These are phyloP conservation scores for Tulasnella sp. DNA, from an alignment of 768 basidiomycete species.

Conservation along the genomic window DNA sequence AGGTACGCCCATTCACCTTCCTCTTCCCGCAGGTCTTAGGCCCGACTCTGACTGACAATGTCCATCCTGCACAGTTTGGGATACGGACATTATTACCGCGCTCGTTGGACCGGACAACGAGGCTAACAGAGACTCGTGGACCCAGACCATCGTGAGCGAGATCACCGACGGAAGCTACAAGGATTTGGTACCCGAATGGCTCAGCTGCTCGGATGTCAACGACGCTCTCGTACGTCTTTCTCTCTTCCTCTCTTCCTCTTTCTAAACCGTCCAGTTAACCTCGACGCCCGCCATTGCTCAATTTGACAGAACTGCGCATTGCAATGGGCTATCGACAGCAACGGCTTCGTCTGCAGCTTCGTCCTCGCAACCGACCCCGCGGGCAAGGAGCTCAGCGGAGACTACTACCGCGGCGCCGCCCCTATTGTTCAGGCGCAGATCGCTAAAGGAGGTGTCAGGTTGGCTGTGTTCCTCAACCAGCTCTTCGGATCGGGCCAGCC, in stretches of 20 bases:
- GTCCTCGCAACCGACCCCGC: slow-evolving; percentile 15
- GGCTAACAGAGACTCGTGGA: slow-evolving; percentile 4
- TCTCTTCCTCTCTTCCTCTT: neutral
- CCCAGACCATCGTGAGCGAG: slow-evolving; percentile 8
- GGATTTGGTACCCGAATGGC: slow-evolving; percentile 6
- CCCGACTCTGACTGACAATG: too few relatives aligned
- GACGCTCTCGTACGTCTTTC: neutral
- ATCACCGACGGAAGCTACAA: slow-evolving; percentile 25
- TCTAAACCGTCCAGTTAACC: too few relatives aligned
- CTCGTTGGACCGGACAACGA: slow-evolving; percentile 7
- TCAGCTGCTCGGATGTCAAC: slow-evolving; percentile 18
- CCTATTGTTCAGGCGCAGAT: slow-evolving; percentile 29
- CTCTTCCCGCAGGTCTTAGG: too few relatives aligned
- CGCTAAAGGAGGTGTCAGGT: slow-evolving; percentile 18
- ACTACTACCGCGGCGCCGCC: neutral
- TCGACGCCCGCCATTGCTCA: neutral
- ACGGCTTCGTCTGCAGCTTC: slow-evolving; percentile 22
- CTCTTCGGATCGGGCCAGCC: neutral
- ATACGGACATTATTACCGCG: slow-evolving; percentile 21
- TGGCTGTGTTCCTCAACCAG: slow-evolving; percentile 28
- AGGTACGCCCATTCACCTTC: neutral
- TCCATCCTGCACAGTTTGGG: slow-evolving; percentile 20
- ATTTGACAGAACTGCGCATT: slow-evolving; percentile 23
- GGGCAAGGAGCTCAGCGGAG: neutral
- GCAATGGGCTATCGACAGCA: slow-evolving; percentile 28